Base-by-base conservation (phyloP, 1,284 basidiomycete genomes). In the Cutaneotrichosporon spelunceum region DNA sequence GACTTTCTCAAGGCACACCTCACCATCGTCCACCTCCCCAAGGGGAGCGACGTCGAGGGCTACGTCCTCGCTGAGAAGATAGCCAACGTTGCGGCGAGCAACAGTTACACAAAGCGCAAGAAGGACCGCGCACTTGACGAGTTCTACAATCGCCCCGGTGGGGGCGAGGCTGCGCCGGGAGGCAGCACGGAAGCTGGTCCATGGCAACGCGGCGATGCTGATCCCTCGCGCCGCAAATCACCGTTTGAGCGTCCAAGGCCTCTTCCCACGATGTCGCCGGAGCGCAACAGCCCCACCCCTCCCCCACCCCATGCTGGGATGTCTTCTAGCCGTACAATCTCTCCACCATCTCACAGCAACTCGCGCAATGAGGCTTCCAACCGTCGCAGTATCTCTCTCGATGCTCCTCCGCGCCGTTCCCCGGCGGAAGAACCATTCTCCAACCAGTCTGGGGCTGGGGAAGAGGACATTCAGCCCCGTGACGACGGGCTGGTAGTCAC, bases 161-260 rank as follows among this genome's bases (percentile, higher is more conserved):
- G 70, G 10, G 70, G 74, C 11, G 76, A 78, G 2, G 64, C 72
- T 4, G 65, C 66, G 0, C 70, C 70, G 0, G 62, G 70, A 4
- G 73, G 67, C 1, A 77, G 76, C 61, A 64, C 69, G 0, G 68
- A 71, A 36, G 60, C 69, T 33, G 76, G 76, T 3, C 61, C 72
- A 2, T 78, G 76, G 76, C 76, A 78, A 62, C 63, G 68, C n/a
- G 76, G 76, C 7, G 73, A 77, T 54, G 70, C 76, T 10, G 75
- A 78, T 48, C 76, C 75, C 5, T 70, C 70, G 1, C 64, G 67
- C 30, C 67, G 63, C 52, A 75, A 76, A 53, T 36, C 67, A 16
- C 70, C 71, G 0, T 76, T 72, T 47, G 67, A 72, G 33, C 60
- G 72, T 24, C 74, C 75, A 2, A 62, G 60, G 52, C 70, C 71